A percentile compares a stretch with the other conserved stretches of the same genome.
These are phyloP conservation scores for Grifola frondosa DNA, from an alignment of 1,284 basidiomycete species.

Conservation along the genomic window DNA sequence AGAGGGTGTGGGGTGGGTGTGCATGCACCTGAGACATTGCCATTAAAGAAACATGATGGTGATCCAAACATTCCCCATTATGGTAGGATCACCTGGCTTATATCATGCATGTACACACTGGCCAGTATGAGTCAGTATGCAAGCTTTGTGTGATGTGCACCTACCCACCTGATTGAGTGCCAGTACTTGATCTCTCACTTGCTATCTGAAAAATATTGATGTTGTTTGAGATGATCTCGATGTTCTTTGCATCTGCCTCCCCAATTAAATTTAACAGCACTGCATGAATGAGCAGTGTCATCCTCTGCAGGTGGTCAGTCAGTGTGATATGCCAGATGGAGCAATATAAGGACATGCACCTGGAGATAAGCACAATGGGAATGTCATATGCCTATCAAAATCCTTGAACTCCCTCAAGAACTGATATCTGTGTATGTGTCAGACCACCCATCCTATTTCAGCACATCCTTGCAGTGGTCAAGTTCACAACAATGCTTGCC, in stretches of 20 bases:
- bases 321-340: neutral
- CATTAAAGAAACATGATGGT: constrained; percentile 93
- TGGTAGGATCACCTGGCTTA: constrained; percentile 86
- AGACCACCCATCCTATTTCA: constrained; percentile 48
- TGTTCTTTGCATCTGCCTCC: constrained; percentile 68
- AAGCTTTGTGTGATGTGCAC: neutral
- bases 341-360: constrained; percentile 43
- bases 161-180: constrained; percentile 79
- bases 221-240: constrained; percentile 90
- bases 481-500: constrained; percentile 66
- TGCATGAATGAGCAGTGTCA: constrained; percentile 88
- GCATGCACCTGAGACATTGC: constrained; percentile 81
- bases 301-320: constrained; percentile 51
- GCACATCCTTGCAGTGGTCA: constrained; percentile 74
- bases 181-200: constrained; percentile 87
- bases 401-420: constrained; percentile 80
- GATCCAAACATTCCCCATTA: constrained; percentile 70
- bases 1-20: neutral
- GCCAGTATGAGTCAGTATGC: neutral
- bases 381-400: constrained; percentile 80
- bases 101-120: constrained; percentile 90
- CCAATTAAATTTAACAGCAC: constrained; percentile 81
- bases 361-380: constrained; percentile 90
- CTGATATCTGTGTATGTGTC: constrained; percentile 67
- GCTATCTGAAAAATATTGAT: constrained; percentile 66